Evolutionary conservation across 371 early-diverging fungal genomes (phyloP).

Genomic region (Syncephalis fuscata): DNA sequence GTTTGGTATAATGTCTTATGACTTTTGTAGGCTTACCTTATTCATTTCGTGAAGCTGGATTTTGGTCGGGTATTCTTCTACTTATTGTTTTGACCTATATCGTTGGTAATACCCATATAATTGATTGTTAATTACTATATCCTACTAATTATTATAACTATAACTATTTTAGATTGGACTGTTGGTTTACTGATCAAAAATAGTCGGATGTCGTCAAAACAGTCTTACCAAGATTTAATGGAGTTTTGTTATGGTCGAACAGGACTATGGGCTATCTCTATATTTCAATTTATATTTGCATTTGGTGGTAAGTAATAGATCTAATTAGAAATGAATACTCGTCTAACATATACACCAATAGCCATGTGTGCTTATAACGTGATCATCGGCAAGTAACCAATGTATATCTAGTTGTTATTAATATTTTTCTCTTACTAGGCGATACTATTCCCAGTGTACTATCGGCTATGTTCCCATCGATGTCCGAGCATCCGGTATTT

Average conservation of each 20-base stretch:
- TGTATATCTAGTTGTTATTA: not conserved
- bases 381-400: slow-evolving; percentile 27
- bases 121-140: too few relatives aligned
- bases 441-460: slow-evolving; percentile 66
- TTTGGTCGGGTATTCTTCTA: slow-evolving; percentile 33
- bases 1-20: too few relatives aligned
- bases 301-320: slow-evolving; percentile 53
- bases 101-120: too few relatives aligned
- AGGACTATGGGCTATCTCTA: slow-evolving; percentile 48
- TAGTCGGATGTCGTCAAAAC: slow-evolving; percentile 49
- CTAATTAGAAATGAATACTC: too few relatives aligned
- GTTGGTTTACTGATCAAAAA: slow-evolving; percentile 44
- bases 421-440: slow-evolving; percentile 16
- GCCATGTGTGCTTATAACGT: slow-evolving; percentile 67
- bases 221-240: slow-evolving; percentile 58
- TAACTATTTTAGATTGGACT: slow-evolving; percentile 56
- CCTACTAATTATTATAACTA: too few relatives aligned
- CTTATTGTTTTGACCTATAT: slow-evolving; percentile 38
- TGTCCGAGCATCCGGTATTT: slow-evolving; percentile 26
- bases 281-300: slow-evolving; percentile 67
- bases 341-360: too few relatives aligned
- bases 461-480: slow-evolving; percentile 35
- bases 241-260: slow-evolving; percentile 53
- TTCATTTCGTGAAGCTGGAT: slow-evolving; percentile 9
- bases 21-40: not conserved